Conservation (phyloP, 176 grass and related monocot species). For the Microstegium vimineum region DNA sequence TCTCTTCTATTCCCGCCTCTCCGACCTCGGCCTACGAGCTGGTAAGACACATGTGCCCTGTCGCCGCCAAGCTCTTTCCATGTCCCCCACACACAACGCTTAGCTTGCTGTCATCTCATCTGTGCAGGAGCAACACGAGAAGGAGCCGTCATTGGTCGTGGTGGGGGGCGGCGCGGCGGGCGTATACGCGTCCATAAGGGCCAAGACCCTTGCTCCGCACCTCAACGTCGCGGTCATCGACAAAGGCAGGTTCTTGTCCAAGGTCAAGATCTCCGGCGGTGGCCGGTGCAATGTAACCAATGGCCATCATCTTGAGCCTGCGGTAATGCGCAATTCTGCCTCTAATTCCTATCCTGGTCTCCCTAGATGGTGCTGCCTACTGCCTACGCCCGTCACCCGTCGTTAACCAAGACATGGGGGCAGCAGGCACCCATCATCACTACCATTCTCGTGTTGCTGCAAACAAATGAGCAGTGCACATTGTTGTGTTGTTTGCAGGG, state of each 20-base stretch:
- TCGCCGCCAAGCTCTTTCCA: not conserved
- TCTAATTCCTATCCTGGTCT: not conserved
- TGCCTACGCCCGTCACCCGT: no score
- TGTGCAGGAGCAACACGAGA: not conserved
- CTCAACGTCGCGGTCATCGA: conserved; percentile 76
- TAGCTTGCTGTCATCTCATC: not conserved
- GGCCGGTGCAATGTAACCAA: conserved; percentile 96
- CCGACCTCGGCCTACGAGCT: not conserved
- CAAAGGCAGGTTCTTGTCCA: conserved; percentile 85
- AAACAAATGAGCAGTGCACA: not conserved
- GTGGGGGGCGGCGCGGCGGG: conserved; percentile 89
- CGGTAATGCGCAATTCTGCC: conserved; percentile 5
- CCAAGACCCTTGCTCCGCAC: conserved; percentile 57
- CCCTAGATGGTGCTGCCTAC: not conserved
- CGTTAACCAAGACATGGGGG: no score
- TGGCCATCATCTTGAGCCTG: conserved; percentile 63
- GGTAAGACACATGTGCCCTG: conserved; percentile 18
- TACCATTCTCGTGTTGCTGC: not conserved
- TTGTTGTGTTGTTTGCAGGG: conserved; percentile 24
- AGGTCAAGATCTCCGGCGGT: conserved; percentile 92
- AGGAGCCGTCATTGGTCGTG: conserved; percentile 55
- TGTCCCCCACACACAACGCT: not conserved
- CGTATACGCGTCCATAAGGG: conserved; percentile 85
- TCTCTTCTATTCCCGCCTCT: conserved; percentile 1
- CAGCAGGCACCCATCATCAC: no score